These are phyloP conservation scores for Gossypium rotundifolium DNA, from an alignment of 345 rosid species.

Conservation along the genomic window DNA sequence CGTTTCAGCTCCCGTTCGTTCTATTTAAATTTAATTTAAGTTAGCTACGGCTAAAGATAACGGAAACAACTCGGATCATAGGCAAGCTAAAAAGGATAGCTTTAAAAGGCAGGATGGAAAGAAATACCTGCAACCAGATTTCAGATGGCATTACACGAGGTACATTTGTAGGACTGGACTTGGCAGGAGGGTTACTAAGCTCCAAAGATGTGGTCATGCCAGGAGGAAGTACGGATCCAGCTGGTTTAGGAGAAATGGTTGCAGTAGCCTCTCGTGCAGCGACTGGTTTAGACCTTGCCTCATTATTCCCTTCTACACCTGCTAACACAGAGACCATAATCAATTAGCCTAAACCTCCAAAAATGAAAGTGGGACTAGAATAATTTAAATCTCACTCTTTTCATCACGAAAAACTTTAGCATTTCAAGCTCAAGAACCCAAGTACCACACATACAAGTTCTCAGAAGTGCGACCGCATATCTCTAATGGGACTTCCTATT, in stretches of 20 bases:
- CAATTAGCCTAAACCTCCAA: not conserved
- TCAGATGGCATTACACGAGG: conserved; percentile 60
- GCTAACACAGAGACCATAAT: conserved; percentile 6
- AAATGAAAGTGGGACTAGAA: not conserved
- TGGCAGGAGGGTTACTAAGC: conserved; percentile 28
- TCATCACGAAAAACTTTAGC: not conserved
- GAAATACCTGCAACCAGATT: conserved; percentile 67
- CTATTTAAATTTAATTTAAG: conserved; percentile 22
- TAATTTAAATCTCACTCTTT: not conserved
- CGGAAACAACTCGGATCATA: not conserved
- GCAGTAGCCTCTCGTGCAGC: conserved; percentile 21
- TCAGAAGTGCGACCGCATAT: not conserved
- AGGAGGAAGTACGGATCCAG: conserved; percentile 25
- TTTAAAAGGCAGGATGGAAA: not conserved
- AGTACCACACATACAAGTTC: not conserved
- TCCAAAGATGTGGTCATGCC: conserved; percentile 43
- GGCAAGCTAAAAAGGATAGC: no score
- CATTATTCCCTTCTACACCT: conserved; percentile 44
- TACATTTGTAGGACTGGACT: conserved; percentile 22
- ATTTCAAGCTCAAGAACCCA: not conserved
- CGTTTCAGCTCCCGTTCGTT: conserved; percentile 80
- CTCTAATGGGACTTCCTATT: not conserved
- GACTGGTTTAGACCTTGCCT: conserved; percentile 27
- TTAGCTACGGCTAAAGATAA: not conserved
- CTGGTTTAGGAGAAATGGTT: conserved; percentile 32